Evolutionary conservation across 495 filamentous ascomycete genomes (phyloP).

Genomic region (Thermothielavioides terrestris): DNA sequence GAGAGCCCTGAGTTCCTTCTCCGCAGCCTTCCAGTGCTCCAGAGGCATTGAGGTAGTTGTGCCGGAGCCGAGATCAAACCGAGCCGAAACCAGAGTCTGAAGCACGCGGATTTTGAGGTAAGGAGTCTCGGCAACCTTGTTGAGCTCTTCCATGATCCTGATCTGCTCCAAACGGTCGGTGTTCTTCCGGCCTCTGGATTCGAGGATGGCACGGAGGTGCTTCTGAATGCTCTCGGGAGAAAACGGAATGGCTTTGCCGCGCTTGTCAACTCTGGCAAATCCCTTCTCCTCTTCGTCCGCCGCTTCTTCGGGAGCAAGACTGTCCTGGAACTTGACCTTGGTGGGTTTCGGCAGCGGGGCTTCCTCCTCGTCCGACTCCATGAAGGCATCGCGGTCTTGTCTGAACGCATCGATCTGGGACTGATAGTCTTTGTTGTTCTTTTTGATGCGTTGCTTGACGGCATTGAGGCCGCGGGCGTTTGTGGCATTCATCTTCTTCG

Average conservation of each 20-base stretch:
- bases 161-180: slow-evolving; percentile 94
- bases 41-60: slow-evolving; percentile 78
- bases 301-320: slow-evolving; percentile 16
- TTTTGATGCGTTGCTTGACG: slow-evolving; percentile 93
- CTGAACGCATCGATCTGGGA: slow-evolving; percentile 80
- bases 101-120: slow-evolving; percentile 95
- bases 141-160: slow-evolving; percentile 90
- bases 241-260: slow-evolving; percentile 77
- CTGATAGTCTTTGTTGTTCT: slow-evolving; percentile 93
- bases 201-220: slow-evolving; percentile 84
- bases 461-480: slow-evolving; percentile 90
- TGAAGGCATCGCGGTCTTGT: slow-evolving; percentile 73
- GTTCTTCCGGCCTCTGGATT: slow-evolving; percentile 97
- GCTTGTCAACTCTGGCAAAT: slow-evolving; percentile 75
- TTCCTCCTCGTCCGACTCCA: slow-evolving; percentile 75
- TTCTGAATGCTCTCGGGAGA: slow-evolving; percentile 98
- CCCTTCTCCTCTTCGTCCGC: slow-evolving; percentile 71
- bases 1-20: slow-evolving; percentile 70
- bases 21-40: slow-evolving; percentile 94
- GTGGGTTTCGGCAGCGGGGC: slow-evolving; percentile 41
- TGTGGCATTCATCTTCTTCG: slow-evolving; percentile 98
- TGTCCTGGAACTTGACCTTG: slow-evolving; percentile 32
- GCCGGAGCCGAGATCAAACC: slow-evolving; percentile 86
- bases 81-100: slow-evolving; percentile 81
- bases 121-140: slow-evolving; percentile 75